These are phyloP conservation scores for Neurospora crassa DNA, from an alignment of 2,329 filamentous ascomycete genomes.

Conservation along the genomic window DNA sequence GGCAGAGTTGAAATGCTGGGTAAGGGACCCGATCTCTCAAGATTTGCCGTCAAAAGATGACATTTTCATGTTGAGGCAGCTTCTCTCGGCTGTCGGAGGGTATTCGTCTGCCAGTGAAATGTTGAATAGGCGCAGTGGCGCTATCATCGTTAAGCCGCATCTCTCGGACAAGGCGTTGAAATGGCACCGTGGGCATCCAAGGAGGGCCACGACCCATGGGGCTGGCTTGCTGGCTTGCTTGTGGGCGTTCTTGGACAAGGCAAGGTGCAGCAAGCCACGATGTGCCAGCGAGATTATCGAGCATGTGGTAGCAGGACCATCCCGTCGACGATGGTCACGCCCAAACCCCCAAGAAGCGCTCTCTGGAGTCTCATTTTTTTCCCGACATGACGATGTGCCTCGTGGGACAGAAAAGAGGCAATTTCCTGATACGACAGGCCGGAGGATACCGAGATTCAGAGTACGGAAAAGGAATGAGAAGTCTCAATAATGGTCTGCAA, in stretches of 20 bases:
- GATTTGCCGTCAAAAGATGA: neutral
- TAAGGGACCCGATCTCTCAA: neutral
- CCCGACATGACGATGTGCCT: neutral
- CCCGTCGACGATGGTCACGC: neutral
- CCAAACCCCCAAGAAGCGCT: neutral
- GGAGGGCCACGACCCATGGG: neutral
- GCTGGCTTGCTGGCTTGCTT: neutral
- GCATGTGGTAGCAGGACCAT: slow-evolving; percentile 1
- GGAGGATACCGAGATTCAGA: slow-evolving; percentile 12
- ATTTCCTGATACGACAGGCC: slow-evolving; percentile 10
- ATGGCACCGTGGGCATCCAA: neutral
- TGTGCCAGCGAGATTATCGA: neutral
- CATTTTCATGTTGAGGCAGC: slow-evolving; percentile 1
- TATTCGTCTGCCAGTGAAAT: neutral
- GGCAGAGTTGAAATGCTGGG: neutral
- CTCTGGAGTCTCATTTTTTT: neutral
- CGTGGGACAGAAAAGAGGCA: neutral
- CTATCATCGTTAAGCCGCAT: neutral
- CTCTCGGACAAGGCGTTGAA: neutral
- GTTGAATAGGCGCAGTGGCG: neutral
- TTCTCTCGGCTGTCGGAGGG: neutral
- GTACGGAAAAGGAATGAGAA: slow-evolving; percentile 8
- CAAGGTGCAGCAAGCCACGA: slow-evolving; percentile 10
- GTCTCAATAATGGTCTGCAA: slow-evolving; percentile 17
- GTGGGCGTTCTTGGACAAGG: slow-evolving; percentile 1